Conservation (phyloP, 352 stramenopile genomes). For the Phytophthora citricola region DNA sequence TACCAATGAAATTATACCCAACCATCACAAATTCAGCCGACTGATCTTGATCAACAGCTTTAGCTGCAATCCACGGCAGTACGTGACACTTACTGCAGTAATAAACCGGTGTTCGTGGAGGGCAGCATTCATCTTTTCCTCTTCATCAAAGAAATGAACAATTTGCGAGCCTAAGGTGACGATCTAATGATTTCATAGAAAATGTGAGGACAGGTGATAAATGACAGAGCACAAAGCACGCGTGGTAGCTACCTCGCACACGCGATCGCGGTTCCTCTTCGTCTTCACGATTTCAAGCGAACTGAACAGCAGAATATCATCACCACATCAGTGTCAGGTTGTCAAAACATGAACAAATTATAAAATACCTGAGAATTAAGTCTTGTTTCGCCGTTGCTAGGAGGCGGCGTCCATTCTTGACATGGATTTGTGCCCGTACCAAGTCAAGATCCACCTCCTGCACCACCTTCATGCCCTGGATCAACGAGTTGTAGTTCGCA, state of each 20-base stretch:
- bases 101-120: conserved; percentile 72
- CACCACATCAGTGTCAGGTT: neutral
- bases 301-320: conserved; percentile 31
- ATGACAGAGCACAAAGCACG: neutral
- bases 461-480: conserved; percentile 89
- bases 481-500: conserved; percentile 78
- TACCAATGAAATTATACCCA: neutral
- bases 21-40: neutral
- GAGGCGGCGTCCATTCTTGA: conserved; percentile 85
- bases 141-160: conserved; percentile 79
- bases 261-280: conserved; percentile 81
- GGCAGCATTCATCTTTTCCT: conserved; percentile 78
- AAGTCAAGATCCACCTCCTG: conserved; percentile 89
- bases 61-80: no score
- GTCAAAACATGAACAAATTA: neutral
- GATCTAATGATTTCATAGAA: conserved; percentile 25
- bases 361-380: conserved; percentile 66
- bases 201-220: conserved; percentile 2
- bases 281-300: conserved; percentile 87
- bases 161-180: conserved; percentile 57
- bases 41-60: no score
- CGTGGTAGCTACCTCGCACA: conserved; percentile 53
- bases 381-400: conserved; percentile 77
- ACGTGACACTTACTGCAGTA: conserved; percentile 51
- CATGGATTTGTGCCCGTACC: conserved; percentile 85